Evolutionary conservation across 2,329 filamentous ascomycete species (phyloP), one percentile per base, ranked within the genome.

Genomic region (Fonsecaea erecta): DNA sequence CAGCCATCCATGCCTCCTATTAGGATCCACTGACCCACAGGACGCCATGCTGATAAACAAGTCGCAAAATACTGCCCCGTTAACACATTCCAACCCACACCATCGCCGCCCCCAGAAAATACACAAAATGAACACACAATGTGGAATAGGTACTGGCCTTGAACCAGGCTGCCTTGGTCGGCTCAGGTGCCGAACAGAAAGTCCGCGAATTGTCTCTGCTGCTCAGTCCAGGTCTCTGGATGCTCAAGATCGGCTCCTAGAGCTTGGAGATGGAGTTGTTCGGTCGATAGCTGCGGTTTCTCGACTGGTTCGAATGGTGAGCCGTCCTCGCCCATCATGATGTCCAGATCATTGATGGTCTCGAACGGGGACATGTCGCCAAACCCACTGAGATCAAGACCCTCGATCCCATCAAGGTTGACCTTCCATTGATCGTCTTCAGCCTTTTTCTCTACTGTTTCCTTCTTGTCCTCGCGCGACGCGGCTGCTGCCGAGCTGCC

Each of bases 311-410:
- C 67, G 37, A 67, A 69, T 2, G 63, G 63, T 4, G 64, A 62
- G 1, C 51, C 64, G 46, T 65, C 58, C 32, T 67, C 64, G 40
- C 57, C 66, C 64, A 70, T 70, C 21, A 56, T 32, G 18, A 64
- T 28, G 48, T 70, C 68, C 16, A 46, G 24, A 34, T 68, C 66
- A 40, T 43, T 60, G 16, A 70, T 51, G 21, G 60, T 60, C 24
- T 68, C 65, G 35, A 64, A 68, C 6, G 66, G 66, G 61, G 66
- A 70, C 40, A 67, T 48, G 6, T 67, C 54, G 5, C 63, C 61
- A 26, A 62, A 46, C n/a, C 63, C 62, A 34, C 64, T 63, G n/a
- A 70, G 68, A 55, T 70, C 66, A 32, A 70, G 66, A 18, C 66
- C 66, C 40, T 66, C 62, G 34, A 70, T 69, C 26, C 62, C 64